Conservation (phyloP, 1,284 basidiomycete species). For the Mycena sp. region DNA sequence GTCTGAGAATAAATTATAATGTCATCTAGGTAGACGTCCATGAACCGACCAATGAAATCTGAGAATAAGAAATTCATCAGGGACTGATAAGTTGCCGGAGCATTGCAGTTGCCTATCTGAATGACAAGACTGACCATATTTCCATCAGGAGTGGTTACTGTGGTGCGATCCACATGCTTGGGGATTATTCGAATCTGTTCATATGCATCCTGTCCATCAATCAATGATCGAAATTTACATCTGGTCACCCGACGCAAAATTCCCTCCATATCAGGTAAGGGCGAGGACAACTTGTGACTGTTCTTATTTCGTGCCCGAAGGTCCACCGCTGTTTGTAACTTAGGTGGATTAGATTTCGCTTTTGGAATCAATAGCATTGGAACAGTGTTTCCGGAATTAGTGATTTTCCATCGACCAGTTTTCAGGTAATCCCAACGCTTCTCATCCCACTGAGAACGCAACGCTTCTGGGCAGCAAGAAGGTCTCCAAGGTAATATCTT, state of each 20-base stretch:
- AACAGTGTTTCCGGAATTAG: not conserved
- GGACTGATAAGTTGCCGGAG: constrained; percentile 40
- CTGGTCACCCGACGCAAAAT: constrained; percentile 36
- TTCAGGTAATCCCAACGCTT: no score
- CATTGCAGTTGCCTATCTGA: constrained; percentile 42
- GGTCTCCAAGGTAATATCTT: constrained; percentile 43
- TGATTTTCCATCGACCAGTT: constrained; percentile 40
- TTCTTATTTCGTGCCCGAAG: constrained; percentile 30
- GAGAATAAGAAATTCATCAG: constrained; percentile 43
- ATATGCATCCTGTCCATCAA: constrained; percentile 47
- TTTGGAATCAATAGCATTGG: constrained; percentile 12
- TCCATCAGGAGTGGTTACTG: constrained; percentile 43
- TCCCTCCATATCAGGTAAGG: constrained; percentile 37
- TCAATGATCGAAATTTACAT: constrained; percentile 34
- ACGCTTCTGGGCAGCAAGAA: constrained; percentile 44
- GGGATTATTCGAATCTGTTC: constrained; percentile 46
- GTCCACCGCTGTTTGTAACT: constrained; percentile 13
- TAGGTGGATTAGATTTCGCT: not conserved
- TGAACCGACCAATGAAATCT: constrained; percentile 35
- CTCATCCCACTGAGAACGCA: constrained; percentile 36
- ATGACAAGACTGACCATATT: constrained; percentile 46
- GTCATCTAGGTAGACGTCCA: constrained; percentile 42
- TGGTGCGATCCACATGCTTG: constrained; percentile 39
- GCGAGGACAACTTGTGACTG: constrained; percentile 28
- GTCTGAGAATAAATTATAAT: constrained; percentile 40